Evolutionary conservation across 2,329 filamentous ascomycete genomes (phyloP).

Genomic region (Pyrenochaeta sp.): DNA sequence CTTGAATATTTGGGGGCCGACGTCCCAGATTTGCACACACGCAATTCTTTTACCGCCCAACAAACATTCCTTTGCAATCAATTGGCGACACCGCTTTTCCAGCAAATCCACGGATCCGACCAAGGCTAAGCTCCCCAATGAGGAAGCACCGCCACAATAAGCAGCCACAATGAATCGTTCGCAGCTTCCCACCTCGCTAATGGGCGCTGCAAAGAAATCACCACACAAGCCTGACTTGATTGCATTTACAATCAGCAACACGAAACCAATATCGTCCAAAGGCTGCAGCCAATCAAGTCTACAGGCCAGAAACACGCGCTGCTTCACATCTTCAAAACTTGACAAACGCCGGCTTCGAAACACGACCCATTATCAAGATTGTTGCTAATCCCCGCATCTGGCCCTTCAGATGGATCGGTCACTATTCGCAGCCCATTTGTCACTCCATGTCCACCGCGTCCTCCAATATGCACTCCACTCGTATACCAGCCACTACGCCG

Average conservation of each 20-base stretch:
- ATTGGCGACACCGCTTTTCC: slow-evolving; percentile 19
- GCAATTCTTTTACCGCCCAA: neutral
- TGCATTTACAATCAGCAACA: no score
- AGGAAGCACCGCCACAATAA: slow-evolving; percentile 29
- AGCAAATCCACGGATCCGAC: neutral
- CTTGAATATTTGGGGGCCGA: slow-evolving; percentile 8
- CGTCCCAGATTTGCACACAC: neutral
- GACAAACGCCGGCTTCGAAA: no score
- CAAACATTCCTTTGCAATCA: neutral
- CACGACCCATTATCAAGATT: no score
- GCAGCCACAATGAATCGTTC: slow-evolving; percentile 24
- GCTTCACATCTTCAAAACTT: no score
- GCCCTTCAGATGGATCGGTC: neutral
- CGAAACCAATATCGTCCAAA: no score
- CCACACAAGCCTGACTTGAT: no score
- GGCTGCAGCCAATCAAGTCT: no score
- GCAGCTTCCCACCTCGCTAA: neutral
- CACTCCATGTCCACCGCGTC: neutral
- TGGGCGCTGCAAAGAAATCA: neutral
- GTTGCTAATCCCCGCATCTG: no score
- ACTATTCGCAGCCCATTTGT: neutral
- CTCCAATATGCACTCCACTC: neutral
- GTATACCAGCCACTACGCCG: slow-evolving; percentile 12
- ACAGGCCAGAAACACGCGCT: no score
- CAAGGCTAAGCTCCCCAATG: neutral